Percentiles rank a stretch among this genome's conserved stretches.
Evolutionary conservation across 106 monocot species (phyloP).

Genomic region (Phalaenopsis aphrodite): DNA sequence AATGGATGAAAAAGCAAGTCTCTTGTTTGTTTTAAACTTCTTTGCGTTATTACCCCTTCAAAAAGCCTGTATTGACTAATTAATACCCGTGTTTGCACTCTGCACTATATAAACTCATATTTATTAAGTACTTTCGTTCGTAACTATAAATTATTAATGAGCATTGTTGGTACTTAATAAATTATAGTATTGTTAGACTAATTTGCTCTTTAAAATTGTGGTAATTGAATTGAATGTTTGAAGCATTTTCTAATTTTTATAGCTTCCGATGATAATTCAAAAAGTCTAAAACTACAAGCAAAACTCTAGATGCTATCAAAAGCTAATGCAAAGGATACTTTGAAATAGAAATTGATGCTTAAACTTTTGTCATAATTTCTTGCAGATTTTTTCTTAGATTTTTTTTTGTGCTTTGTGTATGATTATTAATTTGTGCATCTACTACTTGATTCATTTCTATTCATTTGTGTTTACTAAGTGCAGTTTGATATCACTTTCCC

Average conservation of each 20-base stretch:
- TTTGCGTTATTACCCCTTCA: too few species aligned
- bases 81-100: background rate
- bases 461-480: conserved; percentile 20
- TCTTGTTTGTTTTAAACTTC: too few species aligned
- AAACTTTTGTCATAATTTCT: background rate
- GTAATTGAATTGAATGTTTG: background rate
- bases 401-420: background rate
- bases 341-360: background rate
- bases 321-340: background rate
- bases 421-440: background rate
- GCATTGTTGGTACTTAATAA: background rate
- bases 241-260: background rate
- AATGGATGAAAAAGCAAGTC: too few species aligned
- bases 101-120: background rate
- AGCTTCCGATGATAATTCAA: background rate
- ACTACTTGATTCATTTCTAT: background rate
- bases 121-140: background rate
- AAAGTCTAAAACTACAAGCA: background rate
- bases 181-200: background rate
- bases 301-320: background rate
- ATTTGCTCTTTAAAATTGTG: background rate
- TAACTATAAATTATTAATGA: background rate
- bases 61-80: too few species aligned
- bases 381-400: background rate
- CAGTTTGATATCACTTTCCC: conserved; percentile 98